phyloP scores from a whole-genome alignment of 768 basidiomycete species.

The Porphyrellus cyaneotinctus region DNA sequence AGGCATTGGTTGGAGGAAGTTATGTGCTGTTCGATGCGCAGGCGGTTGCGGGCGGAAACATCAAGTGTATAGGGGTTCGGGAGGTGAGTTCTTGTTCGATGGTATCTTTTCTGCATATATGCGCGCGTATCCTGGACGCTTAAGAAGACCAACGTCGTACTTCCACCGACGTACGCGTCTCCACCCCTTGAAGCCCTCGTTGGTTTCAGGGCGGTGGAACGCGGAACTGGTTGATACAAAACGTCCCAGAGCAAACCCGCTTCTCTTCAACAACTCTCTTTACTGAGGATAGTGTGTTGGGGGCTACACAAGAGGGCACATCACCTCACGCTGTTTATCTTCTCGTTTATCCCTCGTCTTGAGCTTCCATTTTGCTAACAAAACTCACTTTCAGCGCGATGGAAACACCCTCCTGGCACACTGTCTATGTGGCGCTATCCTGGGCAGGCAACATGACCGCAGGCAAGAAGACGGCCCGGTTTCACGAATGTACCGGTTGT shows the following conservation, averaged over 20 bases:
- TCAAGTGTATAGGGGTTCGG: slow-evolving; percentile 15
- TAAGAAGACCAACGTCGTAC: slow-evolving; percentile 91
- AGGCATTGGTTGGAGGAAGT: slow-evolving; percentile 86
- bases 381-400: slow-evolving; percentile 38
- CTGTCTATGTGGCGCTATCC: slow-evolving; percentile 80
- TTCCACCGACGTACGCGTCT: slow-evolving; percentile 49
- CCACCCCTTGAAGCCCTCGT: slow-evolving; percentile 49
- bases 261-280: slow-evolving; percentile 86
- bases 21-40: slow-evolving; percentile 76
- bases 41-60: slow-evolving; percentile 40
- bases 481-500: slow-evolving; percentile 57
- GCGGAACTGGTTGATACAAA: slow-evolving; percentile 85
- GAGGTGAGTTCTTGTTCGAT: slow-evolving; percentile 47
- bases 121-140: slow-evolving; percentile 48
- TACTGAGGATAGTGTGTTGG: slow-evolving; percentile 62
- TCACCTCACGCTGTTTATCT: slow-evolving; percentile 13
- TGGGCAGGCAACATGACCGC: slow-evolving; percentile 67
- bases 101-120: not conserved
- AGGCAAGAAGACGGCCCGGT: slow-evolving; percentile 28
- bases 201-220: slow-evolving; percentile 40
- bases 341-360: not conserved
- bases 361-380: slow-evolving; percentile 18
- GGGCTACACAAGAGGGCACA: slow-evolving; percentile 93
- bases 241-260: slow-evolving; percentile 69
- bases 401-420: slow-evolving; percentile 64